Percentiles rank a stretch among this genome's conserved stretches.
phyloP scores from a whole-genome alignment of 805 yeast species.

The Yamadazyma phyllophila region DNA sequence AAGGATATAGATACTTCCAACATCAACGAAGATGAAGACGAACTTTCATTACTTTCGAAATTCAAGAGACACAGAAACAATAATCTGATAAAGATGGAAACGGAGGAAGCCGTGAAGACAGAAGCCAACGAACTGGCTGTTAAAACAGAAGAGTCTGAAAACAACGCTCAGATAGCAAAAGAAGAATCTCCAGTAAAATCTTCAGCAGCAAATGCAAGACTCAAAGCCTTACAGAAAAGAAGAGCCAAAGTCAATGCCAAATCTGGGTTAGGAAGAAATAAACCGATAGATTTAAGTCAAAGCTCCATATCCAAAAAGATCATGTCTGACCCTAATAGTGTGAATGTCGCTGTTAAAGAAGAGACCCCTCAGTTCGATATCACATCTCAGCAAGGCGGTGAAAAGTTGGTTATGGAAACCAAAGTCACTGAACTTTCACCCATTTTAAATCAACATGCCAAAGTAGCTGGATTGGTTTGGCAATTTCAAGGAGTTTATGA shows the following conservation, averaged over 20 bases:
- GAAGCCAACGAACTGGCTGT: not conserved
- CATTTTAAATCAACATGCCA: conserved; percentile 65
- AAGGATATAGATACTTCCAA: conserved; percentile 12
- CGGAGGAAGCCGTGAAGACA: not conserved
- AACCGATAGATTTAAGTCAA: conserved; percentile 67
- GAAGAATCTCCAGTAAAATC: conserved; percentile 12
- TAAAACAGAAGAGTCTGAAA: not conserved
- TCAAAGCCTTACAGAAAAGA: conserved; percentile 92
- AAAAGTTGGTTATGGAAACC: conserved; percentile 81
- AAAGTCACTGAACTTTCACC: conserved; percentile 64
- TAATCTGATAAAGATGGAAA: conserved; percentile 18
- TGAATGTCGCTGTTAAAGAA: conserved; percentile 5
- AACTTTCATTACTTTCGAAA: conserved; percentile 41
- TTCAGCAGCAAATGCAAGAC: conserved; percentile 58
- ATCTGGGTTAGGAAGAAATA: conserved; percentile 40
- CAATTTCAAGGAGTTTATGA: conserved; percentile 93
- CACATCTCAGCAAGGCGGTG: conserved; percentile 77
- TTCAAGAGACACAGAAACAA: conserved; percentile 50
- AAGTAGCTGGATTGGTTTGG: conserved; percentile 79
- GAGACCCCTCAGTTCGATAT: conserved; percentile 50
- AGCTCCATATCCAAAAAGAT: conserved; percentile 62
- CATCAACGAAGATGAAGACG: conserved; percentile 13
- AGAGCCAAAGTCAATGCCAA: conserved; percentile 74
- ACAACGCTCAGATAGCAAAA: conserved; percentile 1
- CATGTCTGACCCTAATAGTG: conserved; percentile 28